phyloP scores from a whole-genome alignment of 139 green algal species.

The Coccomyxa sp. region DNA sequence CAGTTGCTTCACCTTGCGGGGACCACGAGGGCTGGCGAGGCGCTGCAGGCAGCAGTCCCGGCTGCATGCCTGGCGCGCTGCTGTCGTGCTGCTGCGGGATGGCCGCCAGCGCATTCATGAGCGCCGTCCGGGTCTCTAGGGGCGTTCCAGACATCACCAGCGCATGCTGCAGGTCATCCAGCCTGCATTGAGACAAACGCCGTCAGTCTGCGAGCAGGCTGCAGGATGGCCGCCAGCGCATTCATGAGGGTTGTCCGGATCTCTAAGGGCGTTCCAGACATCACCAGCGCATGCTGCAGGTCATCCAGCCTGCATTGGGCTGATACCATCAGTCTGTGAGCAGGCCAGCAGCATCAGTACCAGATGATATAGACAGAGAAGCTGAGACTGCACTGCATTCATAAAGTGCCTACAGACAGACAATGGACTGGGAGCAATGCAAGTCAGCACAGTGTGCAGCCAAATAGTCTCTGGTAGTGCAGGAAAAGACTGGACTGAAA shows the following conservation, averaged over 20 bases:
- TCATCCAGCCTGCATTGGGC: background rate
- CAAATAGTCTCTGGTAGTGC: background rate
- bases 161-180: background rate
- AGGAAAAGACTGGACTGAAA: background rate
- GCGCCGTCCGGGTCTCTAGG: background rate
- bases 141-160: background rate
- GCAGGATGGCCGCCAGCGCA: background rate
- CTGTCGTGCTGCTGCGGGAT: background rate
- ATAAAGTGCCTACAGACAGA: background rate
- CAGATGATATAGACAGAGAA: background rate
- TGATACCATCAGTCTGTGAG: no score
- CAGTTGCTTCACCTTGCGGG: background rate
- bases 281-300: background rate
- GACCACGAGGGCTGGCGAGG: background rate
- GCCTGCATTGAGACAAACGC: background rate
- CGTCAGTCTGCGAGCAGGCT: no score
- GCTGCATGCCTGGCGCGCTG: background rate
- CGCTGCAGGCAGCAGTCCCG: background rate
- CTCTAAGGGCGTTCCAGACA: background rate
- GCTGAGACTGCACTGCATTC: background rate
- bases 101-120: background rate
- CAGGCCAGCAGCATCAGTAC: background rate
- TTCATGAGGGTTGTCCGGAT: background rate
- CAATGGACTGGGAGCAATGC: background rate
- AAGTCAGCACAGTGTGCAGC: background rate